These are phyloP conservation scores for Moesziomyces aphidis DNA, from an alignment of 1,284 basidiomycete genomes.

Conservation along the genomic window DNA sequence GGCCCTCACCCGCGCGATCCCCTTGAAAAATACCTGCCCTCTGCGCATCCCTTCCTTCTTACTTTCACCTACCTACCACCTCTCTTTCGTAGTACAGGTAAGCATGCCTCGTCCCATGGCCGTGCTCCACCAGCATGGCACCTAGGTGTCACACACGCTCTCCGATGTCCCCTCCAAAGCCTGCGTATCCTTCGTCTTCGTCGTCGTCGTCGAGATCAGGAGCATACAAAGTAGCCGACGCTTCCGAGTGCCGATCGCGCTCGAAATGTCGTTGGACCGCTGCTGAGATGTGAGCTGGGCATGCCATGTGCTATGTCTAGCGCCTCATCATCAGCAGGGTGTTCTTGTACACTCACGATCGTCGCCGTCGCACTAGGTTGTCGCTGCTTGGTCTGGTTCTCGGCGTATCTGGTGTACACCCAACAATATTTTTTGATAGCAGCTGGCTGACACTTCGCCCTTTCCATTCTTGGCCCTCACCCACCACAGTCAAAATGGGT, in stretches of 20 bases:
- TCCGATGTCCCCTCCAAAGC: neutral
- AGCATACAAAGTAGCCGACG: neutral
- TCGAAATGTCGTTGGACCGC: too few relatives aligned
- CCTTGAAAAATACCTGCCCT: slow-evolving; percentile 42
- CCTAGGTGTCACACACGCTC: neutral
- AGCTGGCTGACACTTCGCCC: neutral
- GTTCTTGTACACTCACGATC: too few relatives aligned
- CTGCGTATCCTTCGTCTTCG: neutral
- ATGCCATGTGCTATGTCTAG: too few relatives aligned
- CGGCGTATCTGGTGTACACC: too few relatives aligned
- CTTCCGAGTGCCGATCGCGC: neutral
- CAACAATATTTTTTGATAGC: too few relatives aligned
- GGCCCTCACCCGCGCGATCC: slow-evolving; percentile 14
- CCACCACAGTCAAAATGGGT: slow-evolving; percentile 53
- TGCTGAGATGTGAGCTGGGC: too few relatives aligned
- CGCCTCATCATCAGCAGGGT: too few relatives aligned
- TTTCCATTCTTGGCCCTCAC: slow-evolving; percentile 2
- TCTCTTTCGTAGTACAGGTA: slow-evolving; percentile 44
- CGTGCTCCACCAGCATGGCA: neutral
- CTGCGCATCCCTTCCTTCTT: slow-evolving; percentile 27
- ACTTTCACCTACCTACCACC: slow-evolving; percentile 48
- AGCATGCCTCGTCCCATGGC: slow-evolving; percentile 14
- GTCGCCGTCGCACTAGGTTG: too few relatives aligned
- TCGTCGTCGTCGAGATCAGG: slow-evolving; percentile 4
- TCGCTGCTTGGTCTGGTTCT: too few relatives aligned